Conservation (phyloP, 2,329 filamentous ascomycete species). For the Penicillium fuscoglaucum region DNA sequence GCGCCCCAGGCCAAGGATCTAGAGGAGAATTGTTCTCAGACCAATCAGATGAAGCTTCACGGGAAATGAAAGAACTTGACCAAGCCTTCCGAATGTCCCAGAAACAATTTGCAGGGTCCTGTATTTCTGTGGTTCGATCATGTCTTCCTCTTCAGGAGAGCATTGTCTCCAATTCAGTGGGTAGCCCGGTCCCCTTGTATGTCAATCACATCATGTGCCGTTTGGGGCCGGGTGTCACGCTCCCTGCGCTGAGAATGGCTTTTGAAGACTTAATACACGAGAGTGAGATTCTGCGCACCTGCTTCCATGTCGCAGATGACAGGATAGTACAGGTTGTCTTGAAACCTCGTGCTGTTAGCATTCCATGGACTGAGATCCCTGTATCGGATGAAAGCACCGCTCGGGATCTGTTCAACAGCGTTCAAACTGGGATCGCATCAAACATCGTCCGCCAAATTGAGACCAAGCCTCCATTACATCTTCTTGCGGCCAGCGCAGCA, state of each 20-base stretch:
- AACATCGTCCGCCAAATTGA: background rate
- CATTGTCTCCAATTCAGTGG: constrained; percentile 4
- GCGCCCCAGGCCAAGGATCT: background rate
- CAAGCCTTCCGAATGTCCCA: background rate
- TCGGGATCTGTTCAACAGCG: background rate
- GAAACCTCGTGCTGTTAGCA: background rate
- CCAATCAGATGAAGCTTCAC: background rate
- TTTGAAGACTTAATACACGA: constrained; percentile 7
- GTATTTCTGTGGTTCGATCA: constrained; percentile 4
- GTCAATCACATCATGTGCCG: constrained; percentile 11
- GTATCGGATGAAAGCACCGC: constrained; percentile 2
- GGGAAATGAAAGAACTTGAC: background rate
- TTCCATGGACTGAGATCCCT: constrained; percentile 1
- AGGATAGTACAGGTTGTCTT: constrained; percentile 4
- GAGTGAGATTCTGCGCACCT: constrained; percentile 4
- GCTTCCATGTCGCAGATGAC: constrained; percentile 1
- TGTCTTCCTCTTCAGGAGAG: constrained; percentile 9
- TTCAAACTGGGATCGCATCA: background rate
- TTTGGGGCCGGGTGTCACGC: background rate
- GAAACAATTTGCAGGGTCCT: background rate
- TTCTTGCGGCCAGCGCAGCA: background rate
- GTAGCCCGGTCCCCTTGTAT: background rate
- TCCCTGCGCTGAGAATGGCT: background rate
- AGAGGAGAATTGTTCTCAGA: background rate
- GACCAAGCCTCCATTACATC: background rate